Evolutionary conservation across 1,284 basidiomycete genomes (phyloP), one percentile per base, ranked within the genome.

Genomic region (Mycosarcoma mackinlayi): DNA sequence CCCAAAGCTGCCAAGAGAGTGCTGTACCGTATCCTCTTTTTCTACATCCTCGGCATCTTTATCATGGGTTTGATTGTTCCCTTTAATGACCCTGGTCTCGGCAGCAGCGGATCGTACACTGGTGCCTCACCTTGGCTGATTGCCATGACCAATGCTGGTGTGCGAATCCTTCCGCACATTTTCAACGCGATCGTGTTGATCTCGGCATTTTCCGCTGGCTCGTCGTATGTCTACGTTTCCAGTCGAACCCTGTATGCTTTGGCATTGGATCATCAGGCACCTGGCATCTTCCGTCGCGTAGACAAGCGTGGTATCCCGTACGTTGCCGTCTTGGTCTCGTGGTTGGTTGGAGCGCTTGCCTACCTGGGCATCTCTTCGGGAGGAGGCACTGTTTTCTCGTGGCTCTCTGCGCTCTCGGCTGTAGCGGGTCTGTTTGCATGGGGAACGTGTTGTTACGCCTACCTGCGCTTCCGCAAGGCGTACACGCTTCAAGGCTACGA

Each of bases 151-250:
- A 56, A 71, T 13, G 79, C 84, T 1, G 68, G 75, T 8, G 83
- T 84, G 39, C 78, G 88, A 69, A 86, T 85, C 10, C 39, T 80
- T 6, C 78, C 78, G 0, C 55, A 61, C 35, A 65, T 80, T 44
- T 92, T 94, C 84, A 95, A 95, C 82, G 92, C 93, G 28, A 84
- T 85, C 39, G 83, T 92, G 31, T 85, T 92, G 57, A 88, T 89
- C 24, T 91, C 91, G 1, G 93, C 93, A 1, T 91, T 91, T 87
- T 93, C 91, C 6, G 92, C 93, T 6, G 91, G 90, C 3, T 91
- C 89, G 34, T 91, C 90, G 69, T 90, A 93, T 76, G 82, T 94
- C 50, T 95, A 92, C 83, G 90, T 89, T 2, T 89, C 89, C 14
- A 93, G 91, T 10, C 89, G 93, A 76, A 91, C 69, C 71, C 71